These are phyloP conservation scores for Neoboletus magnificus DNA, from an alignment of 768 basidiomycete genomes.

Conservation along the genomic window DNA sequence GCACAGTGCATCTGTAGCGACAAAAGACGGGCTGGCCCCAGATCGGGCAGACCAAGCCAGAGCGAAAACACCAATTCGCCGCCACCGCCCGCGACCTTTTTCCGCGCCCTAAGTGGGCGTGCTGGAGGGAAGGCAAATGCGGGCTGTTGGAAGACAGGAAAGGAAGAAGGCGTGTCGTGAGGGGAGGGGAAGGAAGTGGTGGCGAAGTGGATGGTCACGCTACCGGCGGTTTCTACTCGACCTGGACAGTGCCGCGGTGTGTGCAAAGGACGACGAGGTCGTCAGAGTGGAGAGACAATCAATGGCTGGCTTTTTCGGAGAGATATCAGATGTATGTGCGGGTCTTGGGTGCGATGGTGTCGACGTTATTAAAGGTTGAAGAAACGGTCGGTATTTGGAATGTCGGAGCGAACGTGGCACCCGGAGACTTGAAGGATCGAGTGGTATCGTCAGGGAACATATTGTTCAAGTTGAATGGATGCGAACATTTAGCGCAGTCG, in stretches of 20 bases:
- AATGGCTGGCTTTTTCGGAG: not conserved
- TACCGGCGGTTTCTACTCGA: not conserved
- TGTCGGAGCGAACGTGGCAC: not conserved
- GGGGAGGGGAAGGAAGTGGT: not conserved
- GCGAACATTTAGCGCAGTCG: no score
- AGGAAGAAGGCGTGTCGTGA: not conserved
- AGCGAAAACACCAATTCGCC: not conserved
- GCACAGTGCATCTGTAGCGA: not conserved
- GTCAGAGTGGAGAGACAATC: not conserved
- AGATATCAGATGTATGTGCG: not conserved
- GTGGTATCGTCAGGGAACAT: no score
- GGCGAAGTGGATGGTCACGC: not conserved
- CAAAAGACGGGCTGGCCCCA: not conserved
- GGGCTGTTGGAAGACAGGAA: not conserved
- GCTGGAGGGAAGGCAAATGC: conserved; percentile 12
- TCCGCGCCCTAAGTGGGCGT: conserved; percentile 18
- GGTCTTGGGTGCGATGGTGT: not conserved
- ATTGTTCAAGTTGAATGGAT: no score
- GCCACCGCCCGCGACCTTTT: conserved; percentile 6
- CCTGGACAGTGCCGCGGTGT: not conserved
- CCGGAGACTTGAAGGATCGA: no score
- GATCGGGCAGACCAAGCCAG: not conserved
- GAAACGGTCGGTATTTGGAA: not conserved
- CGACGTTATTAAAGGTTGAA: not conserved
- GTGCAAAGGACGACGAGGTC: not conserved